phyloP scores from a whole-genome alignment of 2,329 filamentous ascomycete species.

The Trichophyton benhamiae region DNA sequence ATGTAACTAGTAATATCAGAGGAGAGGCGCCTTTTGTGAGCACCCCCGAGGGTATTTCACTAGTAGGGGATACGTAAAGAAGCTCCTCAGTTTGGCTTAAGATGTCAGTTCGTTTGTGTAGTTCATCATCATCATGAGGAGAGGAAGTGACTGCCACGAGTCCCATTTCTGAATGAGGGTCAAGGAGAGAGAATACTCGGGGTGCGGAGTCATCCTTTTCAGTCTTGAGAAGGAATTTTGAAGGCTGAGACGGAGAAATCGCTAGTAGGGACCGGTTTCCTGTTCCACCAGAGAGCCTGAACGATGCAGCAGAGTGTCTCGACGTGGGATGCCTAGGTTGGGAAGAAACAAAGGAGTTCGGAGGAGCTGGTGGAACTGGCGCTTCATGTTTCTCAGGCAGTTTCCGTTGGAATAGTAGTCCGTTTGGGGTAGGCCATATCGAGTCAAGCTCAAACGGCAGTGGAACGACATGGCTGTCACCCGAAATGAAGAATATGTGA shows the following conservation, averaged over 20 bases:
- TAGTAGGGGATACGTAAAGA: constrained; percentile 62
- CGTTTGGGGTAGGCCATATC: constrained; percentile 68
- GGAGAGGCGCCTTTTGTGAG: constrained; percentile 33
- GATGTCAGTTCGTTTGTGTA: constrained; percentile 38
- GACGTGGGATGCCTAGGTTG: constrained; percentile 38
- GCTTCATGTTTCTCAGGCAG: constrained; percentile 30
- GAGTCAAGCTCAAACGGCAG: constrained; percentile 89
- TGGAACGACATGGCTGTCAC: constrained; percentile 77
- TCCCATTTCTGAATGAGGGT: constrained; percentile 75
- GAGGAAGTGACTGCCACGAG: constrained; percentile 53
- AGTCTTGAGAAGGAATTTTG: constrained; percentile 46
- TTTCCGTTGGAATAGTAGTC: constrained; percentile 77
- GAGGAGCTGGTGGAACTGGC: constrained; percentile 46
- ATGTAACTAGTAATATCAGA: constrained; percentile 65
- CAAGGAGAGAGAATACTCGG: constrained; percentile 67
- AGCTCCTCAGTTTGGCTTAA: constrained; percentile 71
- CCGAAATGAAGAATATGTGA: constrained; percentile 82
- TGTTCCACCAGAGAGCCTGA: constrained; percentile 23
- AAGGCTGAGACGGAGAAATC: constrained; percentile 42
- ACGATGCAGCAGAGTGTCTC: constrained; percentile 25
- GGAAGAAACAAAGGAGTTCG: constrained; percentile 70
- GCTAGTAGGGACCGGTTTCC: constrained; percentile 36
- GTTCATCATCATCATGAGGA: constrained; percentile 19
- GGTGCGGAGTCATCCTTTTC: constrained; percentile 43
- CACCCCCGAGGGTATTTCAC: constrained; percentile 27